Conservation (phyloP, 2,329 filamentous ascomycete genomes). For the Penicillium carneum region DNA sequence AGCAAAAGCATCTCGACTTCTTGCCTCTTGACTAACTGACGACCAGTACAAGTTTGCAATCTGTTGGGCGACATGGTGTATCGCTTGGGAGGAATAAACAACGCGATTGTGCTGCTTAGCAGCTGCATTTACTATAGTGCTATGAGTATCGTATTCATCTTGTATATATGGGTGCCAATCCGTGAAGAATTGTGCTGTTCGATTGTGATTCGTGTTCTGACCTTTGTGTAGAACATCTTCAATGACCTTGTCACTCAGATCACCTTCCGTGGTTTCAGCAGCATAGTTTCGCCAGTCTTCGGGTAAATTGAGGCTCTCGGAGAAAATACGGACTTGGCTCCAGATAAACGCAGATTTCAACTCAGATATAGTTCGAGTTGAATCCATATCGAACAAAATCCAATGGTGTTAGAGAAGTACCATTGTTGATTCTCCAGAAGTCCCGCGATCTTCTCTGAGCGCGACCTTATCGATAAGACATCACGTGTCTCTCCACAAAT, state of each 20-base stretch:
- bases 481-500: slow-evolving; percentile 18
- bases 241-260: slow-evolving; percentile 58
- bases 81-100: slow-evolving; percentile 62
- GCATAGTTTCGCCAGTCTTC: slow-evolving; percentile 56
- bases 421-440: slow-evolving; percentile 26
- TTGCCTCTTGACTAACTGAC: slow-evolving; percentile 50
- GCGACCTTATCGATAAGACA: slow-evolving; percentile 19
- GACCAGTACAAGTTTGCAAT: slow-evolving; percentile 64
- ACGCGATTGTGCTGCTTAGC: slow-evolving; percentile 61
- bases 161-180: not conserved
- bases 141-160: slow-evolving; percentile 10
- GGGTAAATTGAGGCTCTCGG: slow-evolving; percentile 57
- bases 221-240: slow-evolving; percentile 61
- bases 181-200: not conserved
- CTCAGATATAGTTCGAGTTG: slow-evolving; percentile 56
- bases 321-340: slow-evolving; percentile 60
- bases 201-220: slow-evolving; percentile 30
- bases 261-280: slow-evolving; percentile 52
- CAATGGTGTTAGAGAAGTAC: not conserved
- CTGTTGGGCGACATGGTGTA: slow-evolving; percentile 63
- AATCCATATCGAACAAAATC: slow-evolving; percentile 43
- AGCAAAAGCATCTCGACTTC: slow-evolving; percentile 32
- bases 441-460: slow-evolving; percentile 12
- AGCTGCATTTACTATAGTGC: slow-evolving; percentile 58
- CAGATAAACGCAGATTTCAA: slow-evolving; percentile 61